These are phyloP conservation scores for Irpex sp. DNA, from an alignment of 1,284 basidiomycete species.

Conservation along the genomic window DNA sequence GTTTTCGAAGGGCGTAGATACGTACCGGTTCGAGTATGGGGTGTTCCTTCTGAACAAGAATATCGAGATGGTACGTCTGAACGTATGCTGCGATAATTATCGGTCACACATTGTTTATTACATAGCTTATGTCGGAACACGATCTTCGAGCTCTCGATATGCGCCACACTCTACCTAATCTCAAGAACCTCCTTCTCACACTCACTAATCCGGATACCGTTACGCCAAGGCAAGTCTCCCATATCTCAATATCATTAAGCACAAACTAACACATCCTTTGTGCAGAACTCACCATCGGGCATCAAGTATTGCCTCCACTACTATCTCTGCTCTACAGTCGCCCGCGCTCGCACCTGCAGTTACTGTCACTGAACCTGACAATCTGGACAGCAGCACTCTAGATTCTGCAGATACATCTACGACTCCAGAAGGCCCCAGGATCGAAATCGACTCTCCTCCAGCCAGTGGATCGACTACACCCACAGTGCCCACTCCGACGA, in stretches of 20 bases:
- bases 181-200: constrained; percentile 90
- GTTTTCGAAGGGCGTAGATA: constrained; percentile 91
- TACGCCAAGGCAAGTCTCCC: constrained; percentile 39
- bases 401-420: not conserved
- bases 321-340: constrained; percentile 25
- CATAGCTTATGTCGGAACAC: constrained; percentile 85
- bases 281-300: constrained; percentile 8
- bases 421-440: not conserved
- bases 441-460: constrained; percentile 33
- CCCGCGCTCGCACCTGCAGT: constrained; percentile 22
- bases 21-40: constrained; percentile 96
- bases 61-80: constrained; percentile 79
- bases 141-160: constrained; percentile 88
- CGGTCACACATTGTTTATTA: constrained; percentile 6
- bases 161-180: constrained; percentile 93
- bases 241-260: not conserved
- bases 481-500: constrained; percentile 27
- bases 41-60: constrained; percentile 97
- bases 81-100: constrained; percentile 10
- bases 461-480: constrained; percentile 55
- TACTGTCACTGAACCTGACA: constrained; percentile 7
- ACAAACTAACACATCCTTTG: constrained; percentile 1
- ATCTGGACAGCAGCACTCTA: not conserved
- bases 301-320: constrained; percentile 18
- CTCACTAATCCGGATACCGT: constrained; percentile 66